A percentile compares a stretch with the other conserved stretches of the same genome.
These are phyloP conservation scores for Trametes sp. DNA, from an alignment of 1,284 basidiomycete species.

Conservation along the genomic window DNA sequence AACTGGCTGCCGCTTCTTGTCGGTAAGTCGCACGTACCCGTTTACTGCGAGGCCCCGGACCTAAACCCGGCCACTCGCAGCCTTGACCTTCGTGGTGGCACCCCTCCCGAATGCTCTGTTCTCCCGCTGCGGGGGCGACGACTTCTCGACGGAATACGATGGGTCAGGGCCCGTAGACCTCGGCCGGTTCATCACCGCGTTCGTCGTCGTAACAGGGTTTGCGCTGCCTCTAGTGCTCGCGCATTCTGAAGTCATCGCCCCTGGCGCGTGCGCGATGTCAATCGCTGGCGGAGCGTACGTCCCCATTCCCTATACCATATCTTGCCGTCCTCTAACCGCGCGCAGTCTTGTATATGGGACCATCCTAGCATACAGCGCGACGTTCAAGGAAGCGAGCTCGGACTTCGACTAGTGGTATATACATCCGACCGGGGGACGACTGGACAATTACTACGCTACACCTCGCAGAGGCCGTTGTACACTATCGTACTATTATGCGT, in stretches of 20 bases:
- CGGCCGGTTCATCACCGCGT: slow-evolving; percentile 93
- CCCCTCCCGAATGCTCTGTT: slow-evolving; percentile 95
- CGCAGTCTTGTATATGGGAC: slow-evolving; percentile 91
- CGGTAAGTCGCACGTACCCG: slow-evolving; percentile 65
- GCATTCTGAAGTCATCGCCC: slow-evolving; percentile 89
- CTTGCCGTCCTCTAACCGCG: slow-evolving; percentile 20
- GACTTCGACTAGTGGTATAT: slow-evolving; percentile 65
- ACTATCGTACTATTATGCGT: slow-evolving; percentile 34
- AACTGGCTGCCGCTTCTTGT: slow-evolving; percentile 99
- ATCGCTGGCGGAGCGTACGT: slow-evolving; percentile 87
- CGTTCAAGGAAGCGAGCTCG: slow-evolving; percentile 80
- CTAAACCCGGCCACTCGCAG: slow-evolving; percentile 50
- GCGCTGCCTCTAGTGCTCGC: slow-evolving; percentile 92
- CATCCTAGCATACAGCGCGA: slow-evolving; percentile 86
- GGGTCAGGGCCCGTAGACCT: slow-evolving; percentile 74
- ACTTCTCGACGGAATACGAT: slow-evolving; percentile 76
- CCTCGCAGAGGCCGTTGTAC: slow-evolving; percentile 33
- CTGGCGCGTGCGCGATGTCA: slow-evolving; percentile 92
- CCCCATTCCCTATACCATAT: slow-evolving; percentile 39
- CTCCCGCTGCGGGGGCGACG: slow-evolving; percentile 85
- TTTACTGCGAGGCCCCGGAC: background rate
- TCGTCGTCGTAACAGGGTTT: slow-evolving; percentile 92
- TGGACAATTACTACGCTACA: slow-evolving; percentile 31
- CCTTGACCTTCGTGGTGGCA: slow-evolving; percentile 93
- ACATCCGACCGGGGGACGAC: slow-evolving; percentile 22